A percentile compares a stretch with the other conserved stretches of the same genome.
These are phyloP conservation scores for Boeremia lycopersici DNA, from an alignment of 2,329 filamentous ascomycete species.

Conservation along the genomic window DNA sequence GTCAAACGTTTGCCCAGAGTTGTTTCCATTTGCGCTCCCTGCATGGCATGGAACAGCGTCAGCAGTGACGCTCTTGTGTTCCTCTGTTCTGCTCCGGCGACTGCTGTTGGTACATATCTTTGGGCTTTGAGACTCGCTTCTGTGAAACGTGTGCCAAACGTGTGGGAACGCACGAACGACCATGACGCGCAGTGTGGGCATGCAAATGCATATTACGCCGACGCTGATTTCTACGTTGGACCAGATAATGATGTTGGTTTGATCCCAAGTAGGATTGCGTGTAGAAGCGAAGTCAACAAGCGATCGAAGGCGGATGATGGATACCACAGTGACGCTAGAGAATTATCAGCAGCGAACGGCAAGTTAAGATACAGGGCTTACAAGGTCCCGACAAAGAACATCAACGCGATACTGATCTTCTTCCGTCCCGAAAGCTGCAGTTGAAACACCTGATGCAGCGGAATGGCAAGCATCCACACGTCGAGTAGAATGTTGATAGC, in stretches of 20 bases:
- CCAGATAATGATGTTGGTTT: background rate
- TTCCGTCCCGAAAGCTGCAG: constrained; percentile 41
- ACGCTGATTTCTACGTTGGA: background rate
- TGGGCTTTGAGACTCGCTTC: background rate
- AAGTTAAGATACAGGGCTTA: background rate
- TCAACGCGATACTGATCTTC: constrained; percentile 43
- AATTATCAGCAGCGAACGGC: background rate
- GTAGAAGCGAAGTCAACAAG: background rate
- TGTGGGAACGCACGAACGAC: background rate
- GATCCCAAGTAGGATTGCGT: background rate
- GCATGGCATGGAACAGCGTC: too few relatives aligned
- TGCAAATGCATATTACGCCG: background rate
- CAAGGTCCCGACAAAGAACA: constrained; percentile 49
- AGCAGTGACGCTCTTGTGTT: too few relatives aligned
- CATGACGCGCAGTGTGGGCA: background rate
- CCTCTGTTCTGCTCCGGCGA: constrained; percentile 7
- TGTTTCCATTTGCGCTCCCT: too few relatives aligned
- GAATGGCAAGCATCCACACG: constrained; percentile 39
- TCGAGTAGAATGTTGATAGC: constrained; percentile 41
- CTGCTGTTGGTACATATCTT: background rate
- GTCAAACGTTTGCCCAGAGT: too few relatives aligned
- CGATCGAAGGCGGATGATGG: background rate
- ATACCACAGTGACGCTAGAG: background rate
- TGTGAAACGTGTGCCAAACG: background rate
- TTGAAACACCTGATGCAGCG: constrained; percentile 37